Evolutionary conservation across 805 yeast genomes (phyloP).

Genomic region (Schizosaccharomyces octosporus): DNA sequence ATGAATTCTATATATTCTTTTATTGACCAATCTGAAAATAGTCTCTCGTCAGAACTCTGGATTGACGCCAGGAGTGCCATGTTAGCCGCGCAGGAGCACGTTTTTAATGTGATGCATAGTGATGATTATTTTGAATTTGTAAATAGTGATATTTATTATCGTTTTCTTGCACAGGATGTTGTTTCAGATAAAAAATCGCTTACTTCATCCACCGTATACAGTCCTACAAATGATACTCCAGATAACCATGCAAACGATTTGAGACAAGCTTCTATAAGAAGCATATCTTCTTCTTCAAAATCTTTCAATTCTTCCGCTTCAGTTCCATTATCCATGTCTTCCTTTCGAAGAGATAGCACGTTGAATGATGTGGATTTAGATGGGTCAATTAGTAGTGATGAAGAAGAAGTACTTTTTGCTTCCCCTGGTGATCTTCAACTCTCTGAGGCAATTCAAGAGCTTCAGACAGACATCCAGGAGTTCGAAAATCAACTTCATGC

Average conservation of each 20-base stretch:
- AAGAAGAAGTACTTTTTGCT: neutral
- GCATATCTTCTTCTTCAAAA: neutral
- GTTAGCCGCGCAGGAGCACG: neutral
- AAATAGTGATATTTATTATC: neutral
- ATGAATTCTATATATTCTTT: neutral
- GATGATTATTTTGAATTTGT: neutral
- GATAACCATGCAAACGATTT: too few relatives aligned
- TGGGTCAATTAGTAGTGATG: neutral
- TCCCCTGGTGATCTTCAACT: conserved; percentile 39
- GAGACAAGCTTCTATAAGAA: neutral
- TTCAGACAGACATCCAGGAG: conserved; percentile 37
- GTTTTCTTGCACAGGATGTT: conserved; percentile 1
- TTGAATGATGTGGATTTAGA: neutral
- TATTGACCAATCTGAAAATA: neutral
- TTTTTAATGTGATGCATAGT: neutral
- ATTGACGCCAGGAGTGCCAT: neutral
- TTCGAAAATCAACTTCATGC: conserved; percentile 39
- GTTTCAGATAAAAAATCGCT: neutral
- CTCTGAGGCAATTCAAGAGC: conserved; percentile 6
- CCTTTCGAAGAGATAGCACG: neutral
- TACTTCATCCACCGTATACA: too few relatives aligned
- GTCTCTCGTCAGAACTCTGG: neutral
- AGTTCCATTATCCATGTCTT: neutral
- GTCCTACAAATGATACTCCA: too few relatives aligned
- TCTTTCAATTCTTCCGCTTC: neutral